These are phyloP conservation scores for Isoetes taiwanensis DNA, from an alignment of 75 land plant genomes.

Conservation along the genomic window DNA sequence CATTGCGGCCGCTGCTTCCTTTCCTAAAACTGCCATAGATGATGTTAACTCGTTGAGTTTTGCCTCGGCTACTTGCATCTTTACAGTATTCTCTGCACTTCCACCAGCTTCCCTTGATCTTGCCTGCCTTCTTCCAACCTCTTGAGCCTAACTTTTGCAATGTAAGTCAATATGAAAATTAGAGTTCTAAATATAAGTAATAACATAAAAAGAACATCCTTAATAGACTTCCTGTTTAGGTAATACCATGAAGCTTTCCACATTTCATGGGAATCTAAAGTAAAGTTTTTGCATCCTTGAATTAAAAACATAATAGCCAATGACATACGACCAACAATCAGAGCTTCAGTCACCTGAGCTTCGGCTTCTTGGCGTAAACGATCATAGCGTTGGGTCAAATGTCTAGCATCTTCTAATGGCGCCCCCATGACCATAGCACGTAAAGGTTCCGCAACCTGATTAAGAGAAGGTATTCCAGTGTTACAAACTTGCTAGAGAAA, in stretches of 20 bases:
- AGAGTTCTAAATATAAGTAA: background rate
- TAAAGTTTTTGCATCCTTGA: too few species aligned
- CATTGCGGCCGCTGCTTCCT: constrained; percentile 89
- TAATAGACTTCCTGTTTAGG: too few species aligned
- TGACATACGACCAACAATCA: too few species aligned
- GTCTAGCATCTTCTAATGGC: constrained; percentile 81
- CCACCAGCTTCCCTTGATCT: constrained; percentile 51
- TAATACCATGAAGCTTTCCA: too few species aligned
- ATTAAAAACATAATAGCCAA: too few species aligned
- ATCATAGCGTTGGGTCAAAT: constrained; percentile 77
- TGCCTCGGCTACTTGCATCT: constrained; percentile 64
- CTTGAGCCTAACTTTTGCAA: constrained; percentile 43
- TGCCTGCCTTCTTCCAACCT: constrained; percentile 57
- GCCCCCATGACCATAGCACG: constrained; percentile 57
- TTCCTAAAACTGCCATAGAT: constrained; percentile 59
- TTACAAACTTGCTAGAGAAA: too few species aligned
- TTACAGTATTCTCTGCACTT: constrained; percentile 36
- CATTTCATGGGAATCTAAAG: too few species aligned
- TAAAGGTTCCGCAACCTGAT: constrained; percentile 62
- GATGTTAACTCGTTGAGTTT: constrained; percentile 61
- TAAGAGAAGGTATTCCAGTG: too few species aligned
- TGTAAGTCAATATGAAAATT: background rate
- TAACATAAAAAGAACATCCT: too few species aligned
- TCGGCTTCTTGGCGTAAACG: constrained; percentile 81
- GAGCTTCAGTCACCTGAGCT: constrained; percentile 34